These are phyloP conservation scores for Aspergillus haitiensis DNA, from an alignment of 495 filamentous ascomycete species.

Conservation along the genomic window DNA sequence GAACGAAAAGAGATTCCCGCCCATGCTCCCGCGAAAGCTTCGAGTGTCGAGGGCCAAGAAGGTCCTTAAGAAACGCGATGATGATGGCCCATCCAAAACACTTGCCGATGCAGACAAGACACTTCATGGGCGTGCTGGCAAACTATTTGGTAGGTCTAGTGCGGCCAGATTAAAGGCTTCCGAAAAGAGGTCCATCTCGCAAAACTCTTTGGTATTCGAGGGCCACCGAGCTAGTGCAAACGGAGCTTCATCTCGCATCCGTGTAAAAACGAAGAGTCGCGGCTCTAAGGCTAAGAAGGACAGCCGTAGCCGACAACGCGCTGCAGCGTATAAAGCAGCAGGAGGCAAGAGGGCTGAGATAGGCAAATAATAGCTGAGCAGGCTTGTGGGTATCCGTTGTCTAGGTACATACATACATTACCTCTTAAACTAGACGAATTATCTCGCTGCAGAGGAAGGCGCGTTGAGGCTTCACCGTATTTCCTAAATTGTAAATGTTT, in stretches of 20 bases:
- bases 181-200: conserved; percentile 34
- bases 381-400: too few relatives aligned
- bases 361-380: conserved; percentile 1
- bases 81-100: conserved; percentile 44
- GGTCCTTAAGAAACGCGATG: conserved; percentile 63
- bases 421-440: too few relatives aligned
- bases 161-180: conserved; percentile 61
- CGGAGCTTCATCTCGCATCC: conserved; percentile 59
- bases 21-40: conserved; percentile 82
- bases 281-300: conserved; percentile 55
- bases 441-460: too few relatives aligned
- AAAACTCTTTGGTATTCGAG: conserved; percentile 79
- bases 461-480: too few relatives aligned
- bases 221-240: conserved; percentile 75
- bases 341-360: conserved; percentile 44
- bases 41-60: conserved; percentile 84
- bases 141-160: conserved; percentile 78
- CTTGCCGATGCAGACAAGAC: conserved; percentile 68
- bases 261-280: conserved; percentile 59
- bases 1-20: conserved; percentile 88
- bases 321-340: conserved; percentile 65
- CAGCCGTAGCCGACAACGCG: conserved; percentile 55
- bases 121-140: conserved; percentile 72
- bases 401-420: too few relatives aligned
- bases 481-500: too few relatives aligned